A percentile compares a stretch with the other conserved stretches of the same genome.
Evolutionary conservation across 345 rosid species (phyloP).

Genomic region (Brassica carinata): DNA sequence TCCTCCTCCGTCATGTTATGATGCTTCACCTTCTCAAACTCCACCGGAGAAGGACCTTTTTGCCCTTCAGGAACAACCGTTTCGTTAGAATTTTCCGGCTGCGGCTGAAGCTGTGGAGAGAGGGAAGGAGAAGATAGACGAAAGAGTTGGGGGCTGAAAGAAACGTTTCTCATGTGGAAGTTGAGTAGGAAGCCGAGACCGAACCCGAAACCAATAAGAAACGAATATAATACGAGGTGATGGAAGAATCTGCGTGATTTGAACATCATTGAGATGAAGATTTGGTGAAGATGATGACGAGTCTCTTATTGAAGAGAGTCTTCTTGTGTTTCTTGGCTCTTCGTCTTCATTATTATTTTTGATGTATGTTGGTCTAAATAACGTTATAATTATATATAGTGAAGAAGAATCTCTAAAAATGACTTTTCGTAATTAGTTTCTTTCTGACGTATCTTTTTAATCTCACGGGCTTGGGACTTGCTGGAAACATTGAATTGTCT

Average conservation of each 20-base stretch:
- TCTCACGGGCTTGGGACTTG: conserved; percentile 20
- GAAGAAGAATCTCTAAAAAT: not conserved
- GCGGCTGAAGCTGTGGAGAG: conserved; percentile 7
- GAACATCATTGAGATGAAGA: conserved; percentile 19
- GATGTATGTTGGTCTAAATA: not conserved
- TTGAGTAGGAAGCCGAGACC: conserved; percentile 48
- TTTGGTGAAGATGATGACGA: conserved; percentile 28
- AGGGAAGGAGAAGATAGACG: conserved; percentile 29
- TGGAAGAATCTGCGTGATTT: conserved; percentile 42
- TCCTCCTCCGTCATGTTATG: conserved; percentile 71
- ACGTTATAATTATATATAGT: conserved; percentile 8
- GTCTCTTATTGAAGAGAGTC: conserved; percentile 22
- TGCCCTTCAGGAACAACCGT: not conserved
- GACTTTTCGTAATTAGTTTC: conserved; percentile 13
- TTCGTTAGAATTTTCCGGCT: not conserved
- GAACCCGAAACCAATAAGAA: conserved; percentile 53
- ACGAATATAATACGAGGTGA: conserved; percentile 36
- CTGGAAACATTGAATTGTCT: conserved; percentile 27
- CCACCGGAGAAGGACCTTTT: conserved; percentile 15
- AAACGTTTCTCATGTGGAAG: conserved; percentile 40
- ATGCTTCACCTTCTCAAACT: conserved; percentile 36
- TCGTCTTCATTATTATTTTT: not conserved
- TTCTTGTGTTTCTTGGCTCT: conserved; percentile 20
- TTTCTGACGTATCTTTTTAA: not conserved
- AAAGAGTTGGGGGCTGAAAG: conserved; percentile 44